Evolutionary conservation across 805 yeast genomes (phyloP), one percentile per base, ranked within the genome.

Genomic region (Maudiozyma barnettii): DNA sequence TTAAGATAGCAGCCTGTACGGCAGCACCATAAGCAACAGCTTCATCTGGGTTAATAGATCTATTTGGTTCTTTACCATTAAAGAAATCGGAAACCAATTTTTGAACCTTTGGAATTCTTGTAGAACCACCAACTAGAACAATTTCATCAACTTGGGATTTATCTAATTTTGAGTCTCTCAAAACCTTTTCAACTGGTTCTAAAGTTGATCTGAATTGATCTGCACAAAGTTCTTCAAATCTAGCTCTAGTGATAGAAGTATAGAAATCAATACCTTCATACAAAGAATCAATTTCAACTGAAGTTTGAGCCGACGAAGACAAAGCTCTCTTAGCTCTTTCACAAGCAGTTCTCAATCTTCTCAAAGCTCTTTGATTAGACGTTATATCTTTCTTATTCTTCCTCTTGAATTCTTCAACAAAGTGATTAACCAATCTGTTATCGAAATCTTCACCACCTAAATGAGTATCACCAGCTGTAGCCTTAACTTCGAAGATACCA

Each of bases 11-110:
- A 58, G 96, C 96, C 77, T 89, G 97, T 59, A 89, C 96, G 54
- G 96, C 96, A 60, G 97, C 97, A 83, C 97, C 96, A 75, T 89
- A 89, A 65, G 97, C 97, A 72, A 89, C 97, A 65, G 97, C 97
- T 76, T 89, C 97, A 78, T 89, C 97, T 60, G 97, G 96, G 81
- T 89, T 89, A 72, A 89, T 89, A 46, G 96, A 86, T 76, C 82
- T 85, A 78, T 87, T 87, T 73, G 95, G 95, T 75, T 89, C 95
- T 77, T 89, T 90, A 69, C 96, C 96, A 72, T 89, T 86, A 81
- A 90, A 89, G 82, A 82, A 89, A 73, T 90, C 97, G 57, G 95
- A 84, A 45, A 89, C 95, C 64, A 90, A 78, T 74, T 88, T 89
- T 77, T 89, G 96, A 58, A 90, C 82, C 76, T 86, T 89, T 75